Conservation (phyloP, 208 protist genomes). For the Crithidia sp. region DNA sequence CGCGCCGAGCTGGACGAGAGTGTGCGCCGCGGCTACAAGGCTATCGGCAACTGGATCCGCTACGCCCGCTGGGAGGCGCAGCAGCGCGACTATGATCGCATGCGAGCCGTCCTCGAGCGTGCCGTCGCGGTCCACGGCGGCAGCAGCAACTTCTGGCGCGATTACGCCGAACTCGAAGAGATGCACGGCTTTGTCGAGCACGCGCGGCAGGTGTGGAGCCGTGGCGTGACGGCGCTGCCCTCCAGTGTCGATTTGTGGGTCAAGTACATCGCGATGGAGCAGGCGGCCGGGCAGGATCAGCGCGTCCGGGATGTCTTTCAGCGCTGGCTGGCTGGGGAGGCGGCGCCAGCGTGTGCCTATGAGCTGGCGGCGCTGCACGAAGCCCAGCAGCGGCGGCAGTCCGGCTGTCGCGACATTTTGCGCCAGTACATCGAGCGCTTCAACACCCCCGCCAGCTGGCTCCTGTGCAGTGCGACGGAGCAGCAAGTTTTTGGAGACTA, state of each 20-base stretch:
- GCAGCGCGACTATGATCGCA: conserved; percentile 95
- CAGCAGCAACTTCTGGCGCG: conserved; percentile 93
- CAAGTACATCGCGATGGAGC: conserved; percentile 97
- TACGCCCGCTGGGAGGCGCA: conserved; percentile 98
- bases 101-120: conserved; percentile 97
- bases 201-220: conserved; percentile 97
- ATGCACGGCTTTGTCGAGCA: conserved; percentile 95
- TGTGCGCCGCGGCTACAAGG: conserved; percentile 79
- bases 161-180: conserved; percentile 99
- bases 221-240: conserved; percentile 96
- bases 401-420: conserved; percentile 60
- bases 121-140: conserved; percentile 90
- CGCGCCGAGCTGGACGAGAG: conserved; percentile 96
- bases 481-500: conserved; percentile 58
- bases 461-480: conserved; percentile 92
- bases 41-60: conserved; percentile 93
- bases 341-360: conserved; percentile 84
- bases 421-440: conserved; percentile 70
- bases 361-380: conserved; percentile 95
- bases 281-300: conserved; percentile 94
- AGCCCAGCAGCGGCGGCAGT: conserved; percentile 38
- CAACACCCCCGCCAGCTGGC: conserved; percentile 79
- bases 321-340: conserved; percentile 91
- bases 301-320: conserved; percentile 94
- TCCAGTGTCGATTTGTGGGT: conserved; percentile 96